Evolutionary conservation across 805 yeast species (phyloP).

Genomic region (Kluyveromyces aestuarii): DNA sequence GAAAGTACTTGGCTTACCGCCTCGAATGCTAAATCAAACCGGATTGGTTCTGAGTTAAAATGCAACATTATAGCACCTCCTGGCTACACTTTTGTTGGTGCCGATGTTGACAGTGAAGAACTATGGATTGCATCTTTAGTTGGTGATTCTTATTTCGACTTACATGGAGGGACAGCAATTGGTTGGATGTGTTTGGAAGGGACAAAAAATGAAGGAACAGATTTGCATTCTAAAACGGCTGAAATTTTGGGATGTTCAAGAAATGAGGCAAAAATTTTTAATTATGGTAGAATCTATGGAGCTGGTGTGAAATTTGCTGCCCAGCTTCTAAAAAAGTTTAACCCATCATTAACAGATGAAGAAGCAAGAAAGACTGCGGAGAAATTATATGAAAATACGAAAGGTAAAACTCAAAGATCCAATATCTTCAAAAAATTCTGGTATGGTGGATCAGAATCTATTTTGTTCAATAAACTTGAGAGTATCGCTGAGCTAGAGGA

Average conservation of each 20-base stretch:
- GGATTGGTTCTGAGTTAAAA: slow-evolving; percentile 91
- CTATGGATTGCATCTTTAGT: slow-evolving; percentile 94
- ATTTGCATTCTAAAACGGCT: slow-evolving; percentile 91
- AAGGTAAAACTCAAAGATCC: slow-evolving; percentile 47
- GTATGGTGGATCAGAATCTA: slow-evolving; percentile 90
- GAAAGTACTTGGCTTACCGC: slow-evolving; percentile 98
- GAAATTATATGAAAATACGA: slow-evolving; percentile 68
- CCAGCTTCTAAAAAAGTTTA: slow-evolving; percentile 73
- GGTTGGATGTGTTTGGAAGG: slow-evolving; percentile 99
- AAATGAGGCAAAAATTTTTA: slow-evolving; percentile 89
- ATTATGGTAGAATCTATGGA: slow-evolving; percentile 95
- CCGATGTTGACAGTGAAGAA: slow-evolving; percentile 98
- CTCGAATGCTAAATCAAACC: slow-evolving; percentile 74
- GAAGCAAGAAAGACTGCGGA: slow-evolving; percentile 62
- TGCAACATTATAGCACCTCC: slow-evolving; percentile 78
- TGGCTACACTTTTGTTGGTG: slow-evolving; percentile 91
- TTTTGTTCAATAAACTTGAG: slow-evolving; percentile 83
- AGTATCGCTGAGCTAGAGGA: slow-evolving; percentile 69
- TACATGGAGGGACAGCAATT: slow-evolving; percentile 93
- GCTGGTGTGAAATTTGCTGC: slow-evolving; percentile 92
- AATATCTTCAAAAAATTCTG: slow-evolving; percentile 36
- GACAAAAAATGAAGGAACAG: slow-evolving; percentile 83
- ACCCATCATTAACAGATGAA: slow-evolving; percentile 54
- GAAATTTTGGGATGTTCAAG: slow-evolving; percentile 79
- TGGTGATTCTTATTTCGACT: slow-evolving; percentile 81